Conservation (phyloP, 73 alveolate genomes). For the Breviolum minutum region DNA sequence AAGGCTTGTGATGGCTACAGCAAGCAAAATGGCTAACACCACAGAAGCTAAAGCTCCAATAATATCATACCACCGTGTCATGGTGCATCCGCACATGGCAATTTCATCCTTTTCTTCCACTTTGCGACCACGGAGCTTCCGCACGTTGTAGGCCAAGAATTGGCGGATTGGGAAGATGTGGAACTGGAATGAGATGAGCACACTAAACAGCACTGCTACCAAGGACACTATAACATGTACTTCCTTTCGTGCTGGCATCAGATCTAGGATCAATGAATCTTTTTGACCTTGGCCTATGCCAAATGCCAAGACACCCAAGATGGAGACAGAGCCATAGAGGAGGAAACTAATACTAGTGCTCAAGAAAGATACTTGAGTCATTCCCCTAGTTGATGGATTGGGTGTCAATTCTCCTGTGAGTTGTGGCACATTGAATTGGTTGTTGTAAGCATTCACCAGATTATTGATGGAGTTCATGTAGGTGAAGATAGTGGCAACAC, state of each 20-base stretch:
- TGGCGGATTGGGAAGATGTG: conserved; percentile 74
- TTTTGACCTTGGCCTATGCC: conserved; percentile 13
- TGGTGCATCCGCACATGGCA: background rate
- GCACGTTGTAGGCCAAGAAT: conserved; percentile 68
- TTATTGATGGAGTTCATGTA: conserved; percentile 8
- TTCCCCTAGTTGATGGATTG: background rate
- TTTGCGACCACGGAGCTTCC: conserved; percentile 43
- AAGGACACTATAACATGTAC: conserved; percentile 5
- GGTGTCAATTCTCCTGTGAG: conserved; percentile 78
- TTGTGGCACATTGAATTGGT: conserved; percentile 84
- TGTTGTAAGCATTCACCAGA: conserved; percentile 55
- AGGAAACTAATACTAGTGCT: conserved; percentile 23
- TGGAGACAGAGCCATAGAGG: conserved; percentile 13
- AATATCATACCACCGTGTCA: conserved; percentile 46
- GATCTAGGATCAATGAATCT: conserved; percentile 35
- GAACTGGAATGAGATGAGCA: conserved; percentile 51
- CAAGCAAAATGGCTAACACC: background rate
- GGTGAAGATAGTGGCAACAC: background rate
- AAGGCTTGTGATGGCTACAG: conserved; percentile 46
- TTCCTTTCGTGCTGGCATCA: conserved; percentile 39
- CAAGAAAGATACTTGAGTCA: conserved; percentile 34
- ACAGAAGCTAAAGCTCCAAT: background rate
- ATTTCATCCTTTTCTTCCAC: background rate
- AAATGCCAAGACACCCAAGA: conserved; percentile 46
- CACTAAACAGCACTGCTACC: conserved; percentile 51